Base-by-base conservation (phyloP, 202 grass and related monocot species). In the Zizania palustris region DNA sequence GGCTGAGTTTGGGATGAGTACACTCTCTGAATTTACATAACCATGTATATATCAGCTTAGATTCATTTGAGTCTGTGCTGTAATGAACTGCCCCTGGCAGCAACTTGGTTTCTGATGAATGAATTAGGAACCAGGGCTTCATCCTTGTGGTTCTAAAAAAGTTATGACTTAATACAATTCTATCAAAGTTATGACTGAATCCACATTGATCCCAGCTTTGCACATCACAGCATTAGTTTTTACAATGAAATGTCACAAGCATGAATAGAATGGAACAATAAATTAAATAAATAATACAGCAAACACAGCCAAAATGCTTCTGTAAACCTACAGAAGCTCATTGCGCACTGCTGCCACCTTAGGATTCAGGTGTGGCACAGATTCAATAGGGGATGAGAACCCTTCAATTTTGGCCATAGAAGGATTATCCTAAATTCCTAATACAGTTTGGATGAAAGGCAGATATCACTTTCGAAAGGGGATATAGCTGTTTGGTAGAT, bases 181-280 rank as follows among this genome's bases (percentile, higher is more conserved):
- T 41, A 43, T 59, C 28, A 70, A 9, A 45, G 14, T 42, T 72
- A 40, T 72, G 33, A 11, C 22, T 60, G 14, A 59, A 73, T 36
- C 21, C 16, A 64, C 33, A 71, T 18, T n/a, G 58, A 45, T 7
- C 64, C 50, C 63, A 85, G 9, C 38, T 63, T 59, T 65, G 20
- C 41, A 66, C 41, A 58, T 20, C 35, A n/a, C 9, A 6, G 10
- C n/a, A 46, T 13, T 37, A 22, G 22, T 59, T 44, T 45, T 21
- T 14, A 38, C 4, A 21, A 3, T 21, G 7, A 66, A 44, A 34
- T 35, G 34, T 43, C 20, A n/a, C 7, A 44, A 78, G 1, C 73
- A 5, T 3, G 49, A 41, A n/a, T 2, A 44, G 9, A 75, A 62
- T 20, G 14, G 28, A 55, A 15, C 0, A 69, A 80, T 4, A 68